Percentiles rank a stretch among this genome's conserved stretches.
Evolutionary conservation across 1,284 basidiomycete genomes (phyloP).

Genomic region (Rhodofomes roseus): DNA sequence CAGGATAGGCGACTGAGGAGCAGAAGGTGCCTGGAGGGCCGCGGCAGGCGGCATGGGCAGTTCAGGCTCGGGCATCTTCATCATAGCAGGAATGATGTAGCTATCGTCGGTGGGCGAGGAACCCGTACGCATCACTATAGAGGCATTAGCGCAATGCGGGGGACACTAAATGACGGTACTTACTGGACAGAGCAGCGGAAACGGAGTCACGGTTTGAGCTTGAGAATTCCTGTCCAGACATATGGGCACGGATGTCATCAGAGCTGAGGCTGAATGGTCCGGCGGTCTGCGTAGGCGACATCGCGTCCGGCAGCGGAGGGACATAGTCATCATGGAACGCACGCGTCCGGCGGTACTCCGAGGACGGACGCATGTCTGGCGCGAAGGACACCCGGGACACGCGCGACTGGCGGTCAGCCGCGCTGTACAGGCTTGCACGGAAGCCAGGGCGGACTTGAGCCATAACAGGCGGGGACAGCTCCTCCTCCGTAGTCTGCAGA

Average conservation of each 20-base stretch:
- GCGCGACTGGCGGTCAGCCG: constrained; percentile 32
- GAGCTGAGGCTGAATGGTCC: constrained; percentile 65
- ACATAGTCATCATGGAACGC: constrained; percentile 54
- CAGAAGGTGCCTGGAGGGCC: constrained; percentile 26
- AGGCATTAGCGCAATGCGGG: background rate
- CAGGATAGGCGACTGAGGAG: constrained; percentile 31
- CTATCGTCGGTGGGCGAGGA: constrained; percentile 35
- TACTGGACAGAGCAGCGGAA: constrained; percentile 60
- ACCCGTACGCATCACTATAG: constrained; percentile 58
- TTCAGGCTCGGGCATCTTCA: constrained; percentile 19
- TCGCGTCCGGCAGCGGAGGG: constrained; percentile 49
- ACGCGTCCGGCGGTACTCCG: constrained; percentile 53
- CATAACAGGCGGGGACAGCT: constrained; percentile 36
- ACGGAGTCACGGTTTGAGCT: constrained; percentile 48
- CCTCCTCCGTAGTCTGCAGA: constrained; percentile 21
- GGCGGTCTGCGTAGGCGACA: constrained; percentile 64
- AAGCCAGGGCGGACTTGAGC: constrained; percentile 50
- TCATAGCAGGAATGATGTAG: constrained; percentile 23
- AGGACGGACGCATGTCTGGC: constrained; percentile 59
- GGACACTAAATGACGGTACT: constrained; percentile 23
- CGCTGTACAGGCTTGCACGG: constrained; percentile 29
- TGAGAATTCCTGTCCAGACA: constrained; percentile 25
- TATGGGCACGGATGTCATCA: constrained; percentile 54
- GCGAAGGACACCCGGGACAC: constrained; percentile 68
- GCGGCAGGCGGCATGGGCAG: constrained; percentile 31